phyloP scores from a whole-genome alignment of 345 rosid species.

The Schrenkiella parvula region DNA sequence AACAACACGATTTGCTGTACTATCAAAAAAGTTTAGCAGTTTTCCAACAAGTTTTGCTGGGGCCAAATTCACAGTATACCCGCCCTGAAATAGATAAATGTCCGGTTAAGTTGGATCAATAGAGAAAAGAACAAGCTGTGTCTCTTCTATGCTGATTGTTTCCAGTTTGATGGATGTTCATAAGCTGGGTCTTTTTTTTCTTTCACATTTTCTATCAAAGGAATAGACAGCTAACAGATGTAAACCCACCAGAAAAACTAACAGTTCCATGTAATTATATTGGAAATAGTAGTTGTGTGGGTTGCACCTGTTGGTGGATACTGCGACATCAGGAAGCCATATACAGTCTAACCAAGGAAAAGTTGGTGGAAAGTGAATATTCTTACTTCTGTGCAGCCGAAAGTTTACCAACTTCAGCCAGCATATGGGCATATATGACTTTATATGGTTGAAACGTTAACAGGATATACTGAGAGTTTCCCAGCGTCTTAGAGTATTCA shows the following conservation, averaged over 20 bases:
- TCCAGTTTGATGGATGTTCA: not conserved
- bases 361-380: constrained; percentile 6
- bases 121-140: not conserved
- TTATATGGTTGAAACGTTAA: constrained; percentile 94
- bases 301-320: constrained; percentile 62
- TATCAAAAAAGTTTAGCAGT: constrained; percentile 58
- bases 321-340: constrained; percentile 25
- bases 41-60: constrained; percentile 61
- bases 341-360: constrained; percentile 1
- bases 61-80: constrained; percentile 50
- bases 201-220: not conserved
- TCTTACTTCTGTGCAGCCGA: constrained; percentile 88
- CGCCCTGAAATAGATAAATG: constrained; percentile 46
- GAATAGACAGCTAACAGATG: not conserved
- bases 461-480: constrained; percentile 88
- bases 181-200: not conserved
- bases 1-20: constrained; percentile 66
- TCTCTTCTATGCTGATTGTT: too few species aligned
- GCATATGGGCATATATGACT: constrained; percentile 88
- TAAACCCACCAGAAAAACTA: not conserved
- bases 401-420: constrained; percentile 93
- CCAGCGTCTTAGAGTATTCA: constrained; percentile 90
- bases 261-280: not conserved
- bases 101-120: constrained; percentile 4
- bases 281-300: not conserved